Conservation (phyloP, 2,329 filamentous ascomycete genomes). For the Microdochium bolleyi region DNA sequence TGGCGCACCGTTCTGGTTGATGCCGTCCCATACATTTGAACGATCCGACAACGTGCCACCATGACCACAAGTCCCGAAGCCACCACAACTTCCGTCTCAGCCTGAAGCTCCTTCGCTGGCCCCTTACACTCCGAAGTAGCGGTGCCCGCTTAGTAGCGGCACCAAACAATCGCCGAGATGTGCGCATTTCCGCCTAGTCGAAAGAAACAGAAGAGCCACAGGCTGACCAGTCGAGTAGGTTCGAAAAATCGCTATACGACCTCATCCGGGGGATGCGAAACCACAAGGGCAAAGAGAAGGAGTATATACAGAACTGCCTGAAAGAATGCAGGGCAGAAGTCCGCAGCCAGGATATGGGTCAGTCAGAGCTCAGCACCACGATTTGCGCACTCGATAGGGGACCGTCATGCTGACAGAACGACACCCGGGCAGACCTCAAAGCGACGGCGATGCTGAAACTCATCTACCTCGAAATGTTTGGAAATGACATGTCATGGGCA, state of each 20-base stretch:
- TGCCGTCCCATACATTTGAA: too few species aligned
- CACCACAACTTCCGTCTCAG: background rate
- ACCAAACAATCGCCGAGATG: slow-evolving; percentile 9
- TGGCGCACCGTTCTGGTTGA: too few species aligned
- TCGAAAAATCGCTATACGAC: slow-evolving; percentile 98
- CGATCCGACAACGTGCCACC: background rate
- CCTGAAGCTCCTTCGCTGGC: background rate
- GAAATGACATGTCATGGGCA: slow-evolving; percentile 99
- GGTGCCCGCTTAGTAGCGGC: too few species aligned
- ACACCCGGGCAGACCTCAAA: slow-evolving; percentile 64
- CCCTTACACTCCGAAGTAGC: too few species aligned
- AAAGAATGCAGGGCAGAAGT: slow-evolving; percentile 95
- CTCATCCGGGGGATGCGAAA: slow-evolving; percentile 93
- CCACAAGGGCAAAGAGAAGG: slow-evolving; percentile 90
- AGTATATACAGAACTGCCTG: slow-evolving; percentile 88
- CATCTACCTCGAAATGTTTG: slow-evolving; percentile 97
- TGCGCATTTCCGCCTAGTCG: slow-evolving; percentile 6
- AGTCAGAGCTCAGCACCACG: slow-evolving; percentile 18
- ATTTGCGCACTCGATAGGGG: background rate
- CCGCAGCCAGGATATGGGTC: slow-evolving; percentile 86
- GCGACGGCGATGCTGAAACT: slow-evolving; percentile 92
- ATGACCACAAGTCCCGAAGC: background rate
- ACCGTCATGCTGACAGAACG: background rate
- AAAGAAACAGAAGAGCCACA: background rate
- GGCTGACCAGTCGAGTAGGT: slow-evolving; percentile 52